Evolutionary conservation across 1,284 basidiomycete species (phyloP), one percentile per base, ranked within the genome.

Genomic region (Inonotus obliquus): DNA sequence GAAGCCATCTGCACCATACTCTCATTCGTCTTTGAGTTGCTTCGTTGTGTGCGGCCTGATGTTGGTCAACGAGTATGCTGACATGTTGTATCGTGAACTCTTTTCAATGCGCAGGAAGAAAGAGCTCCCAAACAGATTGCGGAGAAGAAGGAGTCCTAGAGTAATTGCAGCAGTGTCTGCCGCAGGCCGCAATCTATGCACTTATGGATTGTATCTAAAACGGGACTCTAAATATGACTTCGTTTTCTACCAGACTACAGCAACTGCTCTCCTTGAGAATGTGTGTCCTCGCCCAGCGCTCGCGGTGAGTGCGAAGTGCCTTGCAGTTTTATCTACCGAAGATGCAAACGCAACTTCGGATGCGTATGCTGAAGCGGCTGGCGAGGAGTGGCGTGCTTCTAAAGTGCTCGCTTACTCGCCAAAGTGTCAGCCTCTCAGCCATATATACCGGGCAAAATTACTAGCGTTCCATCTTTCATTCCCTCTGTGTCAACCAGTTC

Each of bases 91-190:
- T n/a, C 38, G 21, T 32, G 41, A n/a, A 27, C 39, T 13, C 4
- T 27, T 39, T 17, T 19, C 9, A 3, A n/a, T 21, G 25, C n/a
- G 19, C 19, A 61, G 60, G 48, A 53, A 21, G 21, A 52, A 10
- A 57, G 57, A 13, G 54, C 45, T 2, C 60, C 60, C 13, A 61
- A 61, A 25, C 32, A 61, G 32, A 45, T 35, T 10, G 54, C 60
- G 10, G 49, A 57, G 17, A 14, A 48, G 29, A 57, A 27, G 14
- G 27, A 48, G 47, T 49, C 47, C 25, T 65, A 35, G 23, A 25
- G 21, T 7, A 48, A 32, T 27, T 7, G 23, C 19, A 5, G 1
- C 11, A 49, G 7, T 23, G 14, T 1, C 47, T 49, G 13, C 47
- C 19, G 25, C 47, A 23, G 10, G 13, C 23, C 25, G 3, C 47